These are phyloP conservation scores for Purpureocillium takamizusanense DNA, from an alignment of 2,329 filamentous ascomycete species.

Conservation along the genomic window DNA sequence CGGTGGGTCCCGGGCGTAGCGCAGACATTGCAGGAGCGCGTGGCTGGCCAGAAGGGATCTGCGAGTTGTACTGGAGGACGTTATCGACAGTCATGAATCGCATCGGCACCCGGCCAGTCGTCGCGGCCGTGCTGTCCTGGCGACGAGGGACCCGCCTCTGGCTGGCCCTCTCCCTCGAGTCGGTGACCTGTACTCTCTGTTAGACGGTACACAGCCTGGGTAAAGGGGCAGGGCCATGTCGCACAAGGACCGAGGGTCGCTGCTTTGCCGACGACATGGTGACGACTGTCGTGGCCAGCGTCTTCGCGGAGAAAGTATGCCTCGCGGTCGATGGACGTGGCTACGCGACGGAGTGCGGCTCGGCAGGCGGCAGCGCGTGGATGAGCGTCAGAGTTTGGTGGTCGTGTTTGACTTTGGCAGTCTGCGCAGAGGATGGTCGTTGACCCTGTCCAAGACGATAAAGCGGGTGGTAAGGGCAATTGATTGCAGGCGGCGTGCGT, in stretches of 20 bases:
- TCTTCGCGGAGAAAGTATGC: not conserved
- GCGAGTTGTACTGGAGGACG: conserved; percentile 85
- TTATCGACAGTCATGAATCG: conserved; percentile 88
- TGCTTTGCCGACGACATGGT: conserved; percentile 40
- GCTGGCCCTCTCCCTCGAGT: conserved; percentile 25
- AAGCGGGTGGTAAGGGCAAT: too few species aligned
- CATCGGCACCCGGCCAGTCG: conserved; percentile 38
- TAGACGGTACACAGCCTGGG: conserved; percentile 3
- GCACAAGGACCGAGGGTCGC: conserved; percentile 53
- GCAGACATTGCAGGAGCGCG: conserved; percentile 54
- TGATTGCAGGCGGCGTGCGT: too few species aligned
- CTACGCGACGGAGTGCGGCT: not conserved
- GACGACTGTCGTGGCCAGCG: not conserved
- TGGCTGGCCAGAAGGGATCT: conserved; percentile 90
- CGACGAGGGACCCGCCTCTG: conserved; percentile 23
- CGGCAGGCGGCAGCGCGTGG: not conserved
- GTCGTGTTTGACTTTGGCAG: too few species aligned
- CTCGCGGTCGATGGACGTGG: not conserved
- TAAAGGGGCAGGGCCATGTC: conserved; percentile 8
- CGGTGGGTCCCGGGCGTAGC: conserved; percentile 18
- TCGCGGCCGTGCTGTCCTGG: conserved; percentile 20
- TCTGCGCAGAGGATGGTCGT: too few species aligned
- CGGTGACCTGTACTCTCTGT: conserved; percentile 22
- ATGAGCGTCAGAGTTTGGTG: too few species aligned
- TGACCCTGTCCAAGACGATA: too few species aligned